Conservation (phyloP, 305 asterid species). For the Plantago lanceolata region DNA sequence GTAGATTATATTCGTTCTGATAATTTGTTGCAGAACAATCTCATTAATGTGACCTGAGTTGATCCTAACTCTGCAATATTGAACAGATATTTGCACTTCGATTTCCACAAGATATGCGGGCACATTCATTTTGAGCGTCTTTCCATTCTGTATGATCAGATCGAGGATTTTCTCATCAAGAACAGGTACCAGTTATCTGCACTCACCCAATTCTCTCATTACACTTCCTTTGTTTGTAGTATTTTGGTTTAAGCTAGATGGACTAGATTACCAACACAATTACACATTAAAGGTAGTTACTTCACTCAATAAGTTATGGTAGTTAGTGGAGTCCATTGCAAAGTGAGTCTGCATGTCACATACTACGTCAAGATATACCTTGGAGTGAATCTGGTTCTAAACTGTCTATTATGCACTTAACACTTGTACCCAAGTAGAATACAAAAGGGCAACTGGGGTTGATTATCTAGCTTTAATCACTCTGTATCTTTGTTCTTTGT, state of each 20-base stretch:
- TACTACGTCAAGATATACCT: conserved; percentile 12
- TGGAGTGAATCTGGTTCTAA: neutral
- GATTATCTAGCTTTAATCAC: neutral
- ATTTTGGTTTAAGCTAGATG: too few species aligned
- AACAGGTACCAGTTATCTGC: conserved; percentile 53
- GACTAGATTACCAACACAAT: too few species aligned
- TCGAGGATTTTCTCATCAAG: conserved; percentile 94
- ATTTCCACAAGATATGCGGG: conserved; percentile 94
- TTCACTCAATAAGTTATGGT: neutral
- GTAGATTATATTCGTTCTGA: conserved; percentile 37
- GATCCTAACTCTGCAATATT: conserved; percentile 25
- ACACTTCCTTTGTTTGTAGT: too few species aligned
- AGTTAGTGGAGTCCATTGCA: neutral
- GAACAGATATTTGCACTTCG: conserved; percentile 93
- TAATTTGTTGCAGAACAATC: conserved; percentile 21
- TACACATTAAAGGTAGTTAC: neutral
- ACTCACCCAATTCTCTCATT: too few species aligned
- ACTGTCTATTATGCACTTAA: neutral
- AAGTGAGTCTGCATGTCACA: neutral
- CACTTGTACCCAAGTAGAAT: neutral
- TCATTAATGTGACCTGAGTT: conserved; percentile 22
- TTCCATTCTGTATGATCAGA: conserved; percentile 81
- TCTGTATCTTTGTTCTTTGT: neutral
- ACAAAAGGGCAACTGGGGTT: neutral
- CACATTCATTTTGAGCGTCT: conserved; percentile 98